Conservation (phyloP, 2,329 filamentous ascomycete genomes). For the Didymella sp. region DNA sequence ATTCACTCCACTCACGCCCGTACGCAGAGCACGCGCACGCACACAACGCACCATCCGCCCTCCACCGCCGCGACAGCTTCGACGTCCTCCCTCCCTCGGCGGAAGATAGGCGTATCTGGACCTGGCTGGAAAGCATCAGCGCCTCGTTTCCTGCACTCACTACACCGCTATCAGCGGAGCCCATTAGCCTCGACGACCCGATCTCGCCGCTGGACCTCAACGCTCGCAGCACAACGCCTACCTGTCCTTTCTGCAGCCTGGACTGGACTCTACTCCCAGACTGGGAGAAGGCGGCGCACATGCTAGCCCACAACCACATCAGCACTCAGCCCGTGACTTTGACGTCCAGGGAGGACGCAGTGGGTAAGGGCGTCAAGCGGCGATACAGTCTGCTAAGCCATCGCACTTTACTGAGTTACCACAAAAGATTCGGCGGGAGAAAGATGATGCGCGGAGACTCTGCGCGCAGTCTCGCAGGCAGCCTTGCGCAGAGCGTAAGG, state of each 20-base stretch:
- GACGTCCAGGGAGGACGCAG: background rate
- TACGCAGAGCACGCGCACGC: background rate
- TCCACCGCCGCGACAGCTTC: background rate
- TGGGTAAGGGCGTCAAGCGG: background rate
- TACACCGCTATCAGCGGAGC: background rate
- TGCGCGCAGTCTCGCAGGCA: background rate
- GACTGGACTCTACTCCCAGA: background rate
- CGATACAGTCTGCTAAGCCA: background rate
- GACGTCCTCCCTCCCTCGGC: background rate
- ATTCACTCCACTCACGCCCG: background rate
- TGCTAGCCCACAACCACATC: conserved; percentile 1
- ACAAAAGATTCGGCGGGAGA: background rate
- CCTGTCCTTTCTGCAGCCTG: conserved; percentile 3
- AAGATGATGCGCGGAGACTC: background rate
- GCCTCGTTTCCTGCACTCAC: background rate
- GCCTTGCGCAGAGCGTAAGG: background rate
- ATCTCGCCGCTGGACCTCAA: background rate
- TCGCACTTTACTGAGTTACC: background rate
- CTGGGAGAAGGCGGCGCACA: background rate
- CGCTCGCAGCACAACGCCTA: background rate
- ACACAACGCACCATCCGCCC: too few relatives aligned
- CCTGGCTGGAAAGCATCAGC: background rate
- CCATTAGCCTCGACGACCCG: background rate
- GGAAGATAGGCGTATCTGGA: background rate
- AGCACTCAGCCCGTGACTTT: background rate